A percentile compares a stretch with the other conserved stretches of the same genome.
Evolutionary conservation across 129 eudicot species (phyloP).

Genomic region (Centella asiatica): DNA sequence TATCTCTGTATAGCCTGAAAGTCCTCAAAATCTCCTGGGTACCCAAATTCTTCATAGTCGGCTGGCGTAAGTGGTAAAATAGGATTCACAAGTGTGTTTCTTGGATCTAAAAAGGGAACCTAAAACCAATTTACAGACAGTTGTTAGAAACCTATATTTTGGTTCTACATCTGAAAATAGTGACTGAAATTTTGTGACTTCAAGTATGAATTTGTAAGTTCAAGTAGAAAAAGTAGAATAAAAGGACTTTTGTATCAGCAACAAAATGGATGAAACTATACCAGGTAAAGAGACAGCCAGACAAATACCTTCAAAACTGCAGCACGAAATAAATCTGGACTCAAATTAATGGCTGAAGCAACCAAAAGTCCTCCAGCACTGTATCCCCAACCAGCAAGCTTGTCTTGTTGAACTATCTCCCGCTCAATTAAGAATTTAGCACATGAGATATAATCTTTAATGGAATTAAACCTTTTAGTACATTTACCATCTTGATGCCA

Average conservation of each 20-base stretch:
- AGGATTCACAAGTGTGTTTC: conserved; percentile 70
- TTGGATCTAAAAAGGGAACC: conserved; percentile 95
- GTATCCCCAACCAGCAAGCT: conserved; percentile 95
- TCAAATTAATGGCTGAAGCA: conserved; percentile 72
- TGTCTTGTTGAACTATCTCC: conserved; percentile 54
- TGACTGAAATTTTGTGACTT: too few relatives aligned
- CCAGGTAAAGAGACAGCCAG: not conserved
- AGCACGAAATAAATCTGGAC: conserved; percentile 83
- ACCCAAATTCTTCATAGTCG: conserved; percentile 93
- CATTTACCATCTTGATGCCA: conserved; percentile 86
- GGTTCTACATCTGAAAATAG: too few relatives aligned
- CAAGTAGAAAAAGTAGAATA: too few relatives aligned
- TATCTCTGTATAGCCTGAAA: conserved; percentile 68
- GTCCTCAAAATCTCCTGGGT: conserved; percentile 74
- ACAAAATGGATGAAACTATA: not conserved
- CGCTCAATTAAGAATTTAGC: conserved; percentile 62
- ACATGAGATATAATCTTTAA: conserved; percentile 62
- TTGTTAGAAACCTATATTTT: too few relatives aligned
- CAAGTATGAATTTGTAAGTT: too few relatives aligned
- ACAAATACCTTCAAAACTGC: conserved; percentile 63
- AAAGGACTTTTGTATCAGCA: too few relatives aligned
- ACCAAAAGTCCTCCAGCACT: conserved; percentile 93
- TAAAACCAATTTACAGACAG: conserved; percentile 14
- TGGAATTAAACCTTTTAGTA: conserved; percentile 50
- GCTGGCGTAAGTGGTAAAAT: conserved; percentile 70